Evolutionary conservation across 1,139 yeast species (phyloP).

Genomic region (Geotrichum carabidarum): DNA sequence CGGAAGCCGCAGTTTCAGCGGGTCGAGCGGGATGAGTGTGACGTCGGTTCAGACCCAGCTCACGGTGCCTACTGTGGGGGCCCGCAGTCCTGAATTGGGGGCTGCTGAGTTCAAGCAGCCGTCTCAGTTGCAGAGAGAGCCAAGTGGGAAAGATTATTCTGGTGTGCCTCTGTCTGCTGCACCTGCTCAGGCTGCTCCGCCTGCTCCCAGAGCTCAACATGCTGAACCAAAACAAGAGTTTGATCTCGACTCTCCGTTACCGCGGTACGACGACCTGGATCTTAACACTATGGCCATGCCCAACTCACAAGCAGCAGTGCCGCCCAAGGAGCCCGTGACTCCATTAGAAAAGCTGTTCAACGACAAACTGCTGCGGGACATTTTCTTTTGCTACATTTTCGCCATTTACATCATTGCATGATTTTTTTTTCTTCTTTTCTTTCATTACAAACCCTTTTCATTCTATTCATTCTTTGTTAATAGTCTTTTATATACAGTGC

Average conservation of each 20-base stretch:
- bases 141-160: no score
- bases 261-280: constrained; percentile 12
- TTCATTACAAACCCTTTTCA: neutral
- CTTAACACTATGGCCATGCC: constrained; percentile 7
- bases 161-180: no score
- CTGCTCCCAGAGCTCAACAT: neutral
- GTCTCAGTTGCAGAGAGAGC: neutral
- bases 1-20: constrained; percentile 2
- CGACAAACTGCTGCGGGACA: constrained; percentile 8
- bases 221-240: neutral
- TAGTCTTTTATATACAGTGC: neutral
- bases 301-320: neutral
- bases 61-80: neutral
- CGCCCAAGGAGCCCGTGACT: neutral
- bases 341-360: constrained; percentile 5
- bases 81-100: neutral
- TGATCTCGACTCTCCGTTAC: neutral
- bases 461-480: neutral
- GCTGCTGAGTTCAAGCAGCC: neutral
- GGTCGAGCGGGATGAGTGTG: constrained; percentile 8
- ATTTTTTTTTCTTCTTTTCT: neutral
- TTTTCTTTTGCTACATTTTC: constrained; percentile 9
- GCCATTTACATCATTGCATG: constrained; percentile 11
- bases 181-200: no score
- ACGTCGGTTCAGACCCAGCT: neutral